These are phyloP conservation scores for Fomitopsis pinicola DNA, from an alignment of 1,284 basidiomycete species.

Conservation along the genomic window DNA sequence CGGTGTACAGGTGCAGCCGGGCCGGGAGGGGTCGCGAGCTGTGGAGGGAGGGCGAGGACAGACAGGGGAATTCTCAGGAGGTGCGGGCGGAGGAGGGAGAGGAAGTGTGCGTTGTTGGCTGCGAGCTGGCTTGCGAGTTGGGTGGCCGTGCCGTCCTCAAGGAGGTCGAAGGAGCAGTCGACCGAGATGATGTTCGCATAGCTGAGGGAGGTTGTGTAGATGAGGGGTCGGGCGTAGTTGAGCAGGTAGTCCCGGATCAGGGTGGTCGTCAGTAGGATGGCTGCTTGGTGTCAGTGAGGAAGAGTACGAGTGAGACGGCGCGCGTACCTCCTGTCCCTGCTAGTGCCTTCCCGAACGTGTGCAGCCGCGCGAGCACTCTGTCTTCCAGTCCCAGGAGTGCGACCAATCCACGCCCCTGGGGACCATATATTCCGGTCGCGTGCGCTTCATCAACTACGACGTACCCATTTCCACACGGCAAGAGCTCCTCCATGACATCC, in stretches of 20 bases:
- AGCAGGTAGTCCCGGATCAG: constrained; percentile 81
- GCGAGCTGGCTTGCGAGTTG: constrained; percentile 42
- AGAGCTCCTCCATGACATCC: constrained; percentile 49
- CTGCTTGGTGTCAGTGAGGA: constrained; percentile 33
- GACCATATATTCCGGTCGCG: constrained; percentile 77
- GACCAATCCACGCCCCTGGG: constrained; percentile 73
- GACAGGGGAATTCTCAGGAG: constrained; percentile 35
- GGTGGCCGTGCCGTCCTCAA: constrained; percentile 60
- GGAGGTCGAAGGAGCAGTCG: constrained; percentile 74
- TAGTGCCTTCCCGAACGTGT: constrained; percentile 70
- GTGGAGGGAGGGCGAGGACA: constrained; percentile 39
- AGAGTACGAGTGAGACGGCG: not conserved
- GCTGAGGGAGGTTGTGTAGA: constrained; percentile 84
- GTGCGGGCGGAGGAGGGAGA: constrained; percentile 30
- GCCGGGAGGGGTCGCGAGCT: constrained; percentile 26
- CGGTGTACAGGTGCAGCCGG: constrained; percentile 1
- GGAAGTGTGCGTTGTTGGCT: constrained; percentile 35
- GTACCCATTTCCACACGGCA: constrained; percentile 61
- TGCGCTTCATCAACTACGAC: constrained; percentile 91
- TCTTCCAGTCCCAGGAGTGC: constrained; percentile 58
- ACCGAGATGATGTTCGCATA: constrained; percentile 73
- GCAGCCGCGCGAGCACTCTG: constrained; percentile 58
- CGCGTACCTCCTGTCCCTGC: constrained; percentile 76
- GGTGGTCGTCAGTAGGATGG: constrained; percentile 72
- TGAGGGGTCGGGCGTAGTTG: constrained; percentile 90